phyloP scores from a whole-genome alignment of 371 early-diverging fungal genomes.

The Syncephalis plumigaleata region DNA sequence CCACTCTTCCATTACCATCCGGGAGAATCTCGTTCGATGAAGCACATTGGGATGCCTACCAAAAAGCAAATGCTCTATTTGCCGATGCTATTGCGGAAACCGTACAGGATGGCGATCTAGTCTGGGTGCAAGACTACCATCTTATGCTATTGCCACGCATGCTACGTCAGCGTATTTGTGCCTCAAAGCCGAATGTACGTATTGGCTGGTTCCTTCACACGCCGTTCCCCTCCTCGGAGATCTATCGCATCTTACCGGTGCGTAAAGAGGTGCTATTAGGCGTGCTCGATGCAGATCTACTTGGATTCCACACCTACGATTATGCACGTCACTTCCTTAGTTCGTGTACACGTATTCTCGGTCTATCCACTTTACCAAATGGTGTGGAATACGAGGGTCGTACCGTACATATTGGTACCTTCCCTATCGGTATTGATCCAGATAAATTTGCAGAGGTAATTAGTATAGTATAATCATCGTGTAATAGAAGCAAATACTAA shows the following conservation, averaged over 20 bases:
- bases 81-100: conserved; percentile 68
- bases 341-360: conserved; percentile 89
- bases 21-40: conserved; percentile 91
- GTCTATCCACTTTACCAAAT: conserved; percentile 79
- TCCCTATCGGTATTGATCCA: conserved; percentile 99
- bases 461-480: neutral
- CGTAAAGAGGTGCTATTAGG: conserved; percentile 84
- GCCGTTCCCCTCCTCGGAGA: conserved; percentile 93
- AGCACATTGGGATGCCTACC: conserved; percentile 91
- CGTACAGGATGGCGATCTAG: conserved; percentile 81
- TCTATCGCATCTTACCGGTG: conserved; percentile 72
- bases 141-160: conserved; percentile 91
- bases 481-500: conserved; percentile 4
- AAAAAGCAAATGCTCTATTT: conserved; percentile 79
- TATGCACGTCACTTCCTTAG: conserved; percentile 97
- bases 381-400: conserved; percentile 81
- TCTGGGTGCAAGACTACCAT: conserved; percentile 99
- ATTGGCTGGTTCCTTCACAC: conserved; percentile 99
- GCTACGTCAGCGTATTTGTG: conserved; percentile 35
- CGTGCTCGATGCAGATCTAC: conserved; percentile 74
- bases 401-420: conserved; percentile 85
- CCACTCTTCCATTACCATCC: conserved; percentile 98
- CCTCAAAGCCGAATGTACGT: conserved; percentile 45
- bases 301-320: conserved; percentile 98
- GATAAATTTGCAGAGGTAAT: conserved; percentile 63